Conservation (phyloP, 2,329 filamentous ascomycete species). For the Leptodontidium sp. region DNA sequence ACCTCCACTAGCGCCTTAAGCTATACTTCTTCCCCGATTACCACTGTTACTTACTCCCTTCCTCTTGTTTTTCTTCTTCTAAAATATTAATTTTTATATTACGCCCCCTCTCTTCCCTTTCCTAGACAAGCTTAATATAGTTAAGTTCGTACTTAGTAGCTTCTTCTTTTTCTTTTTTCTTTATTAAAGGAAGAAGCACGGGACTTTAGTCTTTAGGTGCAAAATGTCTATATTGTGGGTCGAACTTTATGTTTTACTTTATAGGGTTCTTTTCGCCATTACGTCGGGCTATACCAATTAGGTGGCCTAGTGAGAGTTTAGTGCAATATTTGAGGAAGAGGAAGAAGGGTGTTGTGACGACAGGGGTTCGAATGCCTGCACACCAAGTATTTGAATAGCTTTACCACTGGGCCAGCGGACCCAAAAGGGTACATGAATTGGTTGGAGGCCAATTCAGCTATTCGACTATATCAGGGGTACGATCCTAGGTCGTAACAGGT, state of each 20-base stretch:
- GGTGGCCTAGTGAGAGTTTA: not conserved
- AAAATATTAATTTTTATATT: slow-evolving; percentile 8
- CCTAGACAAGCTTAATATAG: not conserved
- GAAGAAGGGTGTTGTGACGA: no score
- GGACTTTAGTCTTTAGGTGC: not conserved
- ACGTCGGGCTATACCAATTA: slow-evolving; percentile 16
- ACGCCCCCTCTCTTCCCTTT: not conserved
- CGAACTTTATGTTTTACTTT: slow-evolving; percentile 7
- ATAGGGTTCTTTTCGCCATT: slow-evolving; percentile 15
- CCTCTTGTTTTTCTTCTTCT: slow-evolving; percentile 8
- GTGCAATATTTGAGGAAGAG: not conserved
- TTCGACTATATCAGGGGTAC: no score
- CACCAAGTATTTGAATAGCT: no score
- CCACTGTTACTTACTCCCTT: not conserved
- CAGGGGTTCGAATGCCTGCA: no score
- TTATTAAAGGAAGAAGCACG: not conserved
- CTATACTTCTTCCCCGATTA: not conserved
- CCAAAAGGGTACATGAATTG: no score
- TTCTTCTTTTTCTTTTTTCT: slow-evolving; percentile 12
- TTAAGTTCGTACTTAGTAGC: not conserved
- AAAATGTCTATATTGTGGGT: not conserved
- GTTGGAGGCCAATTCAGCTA: no score
- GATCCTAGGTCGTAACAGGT: no score
- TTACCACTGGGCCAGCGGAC: no score
- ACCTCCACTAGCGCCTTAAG: no score